These are phyloP conservation scores for Teratosphaeria epicoccoides DNA, from an alignment of 2,329 filamentous ascomycete species.

Conservation along the genomic window DNA sequence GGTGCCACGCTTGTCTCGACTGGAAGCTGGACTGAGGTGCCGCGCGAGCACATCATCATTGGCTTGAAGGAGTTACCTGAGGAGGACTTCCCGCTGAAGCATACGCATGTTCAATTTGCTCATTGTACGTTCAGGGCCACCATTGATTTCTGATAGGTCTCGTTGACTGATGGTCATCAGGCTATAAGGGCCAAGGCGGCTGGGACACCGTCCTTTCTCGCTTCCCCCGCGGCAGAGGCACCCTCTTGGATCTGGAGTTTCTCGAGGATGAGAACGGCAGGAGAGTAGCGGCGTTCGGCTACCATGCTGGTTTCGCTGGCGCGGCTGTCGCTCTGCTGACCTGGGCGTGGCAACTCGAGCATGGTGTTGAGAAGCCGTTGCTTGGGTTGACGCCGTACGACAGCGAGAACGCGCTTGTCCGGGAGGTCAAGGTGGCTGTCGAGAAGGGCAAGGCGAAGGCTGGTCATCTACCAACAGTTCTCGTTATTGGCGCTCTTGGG, in stretches of 20 bases:
- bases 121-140: conserved; percentile 18
- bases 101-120: conserved; percentile 41
- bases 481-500: conserved; percentile 70
- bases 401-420: conserved; percentile 63
- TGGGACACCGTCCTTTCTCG: conserved; percentile 73
- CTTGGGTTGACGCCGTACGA: conserved; percentile 58
- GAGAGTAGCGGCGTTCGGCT: conserved; percentile 62
- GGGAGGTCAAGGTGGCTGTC: conserved; percentile 62
- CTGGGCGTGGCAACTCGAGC: conserved; percentile 72
- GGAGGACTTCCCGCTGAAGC: conserved; percentile 58
- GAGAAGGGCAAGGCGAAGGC: conserved; percentile 55
- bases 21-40: conserved; percentile 31
- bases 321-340: conserved; percentile 55
- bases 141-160: neutral
- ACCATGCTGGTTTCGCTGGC: conserved; percentile 65
- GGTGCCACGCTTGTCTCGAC: conserved; percentile 31
- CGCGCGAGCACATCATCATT: conserved; percentile 30
- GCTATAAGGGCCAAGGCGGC: conserved; percentile 48
- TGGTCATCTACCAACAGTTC: conserved; percentile 58
- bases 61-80: conserved; percentile 34
- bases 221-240: conserved; percentile 65
- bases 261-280: conserved; percentile 59
- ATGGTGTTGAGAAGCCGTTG: conserved; percentile 55
- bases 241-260: conserved; percentile 79
- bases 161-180: conserved; percentile 8